A percentile compares a stretch with the other conserved stretches of the same genome.
phyloP scores from a whole-genome alignment of 2,329 filamentous ascomycete species.

The Curvularia verruculosa region DNA sequence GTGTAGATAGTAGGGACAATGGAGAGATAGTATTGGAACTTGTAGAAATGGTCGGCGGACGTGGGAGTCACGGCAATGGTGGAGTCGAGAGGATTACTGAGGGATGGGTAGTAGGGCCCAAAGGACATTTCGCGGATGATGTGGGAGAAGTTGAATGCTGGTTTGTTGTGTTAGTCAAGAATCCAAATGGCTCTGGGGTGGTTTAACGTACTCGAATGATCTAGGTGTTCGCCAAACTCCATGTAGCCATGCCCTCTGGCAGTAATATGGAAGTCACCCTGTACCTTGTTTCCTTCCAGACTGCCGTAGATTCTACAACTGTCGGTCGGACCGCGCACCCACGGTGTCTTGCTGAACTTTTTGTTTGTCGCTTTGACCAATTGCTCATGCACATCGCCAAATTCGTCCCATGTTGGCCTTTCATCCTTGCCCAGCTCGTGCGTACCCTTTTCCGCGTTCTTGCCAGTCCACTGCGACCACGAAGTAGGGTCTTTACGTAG shows the following conservation, averaged over 20 bases:
- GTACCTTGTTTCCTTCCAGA: conserved; percentile 92
- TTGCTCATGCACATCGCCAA: conserved; percentile 92
- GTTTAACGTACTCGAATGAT: conserved; percentile 72
- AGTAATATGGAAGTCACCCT: conserved; percentile 98
- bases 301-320: conserved; percentile 90
- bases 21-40: conserved; percentile 97
- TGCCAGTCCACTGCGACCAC: conserved; percentile 81
- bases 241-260: conserved; percentile 94
- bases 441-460: conserved; percentile 62
- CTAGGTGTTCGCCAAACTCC: conserved; percentile 78
- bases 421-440: conserved; percentile 54
- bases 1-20: conserved; percentile 94
- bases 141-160: conserved; percentile 97
- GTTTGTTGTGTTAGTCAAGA: conserved; percentile 12
- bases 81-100: conserved; percentile 91
- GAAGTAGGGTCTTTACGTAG: conserved; percentile 77
- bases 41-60: conserved; percentile 81
- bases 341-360: conserved; percentile 76
- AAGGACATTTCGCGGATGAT: conserved; percentile 96
- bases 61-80: conserved; percentile 85
- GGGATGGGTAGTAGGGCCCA: conserved; percentile 92
- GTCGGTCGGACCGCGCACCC: conserved; percentile 64
- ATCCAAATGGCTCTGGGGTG: neutral
- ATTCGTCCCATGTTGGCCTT: conserved; percentile 59
- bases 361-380: conserved; percentile 72